phyloP scores from a whole-genome alignment of 2,329 filamentous ascomycete species.

The Diaporthe sp. region DNA sequence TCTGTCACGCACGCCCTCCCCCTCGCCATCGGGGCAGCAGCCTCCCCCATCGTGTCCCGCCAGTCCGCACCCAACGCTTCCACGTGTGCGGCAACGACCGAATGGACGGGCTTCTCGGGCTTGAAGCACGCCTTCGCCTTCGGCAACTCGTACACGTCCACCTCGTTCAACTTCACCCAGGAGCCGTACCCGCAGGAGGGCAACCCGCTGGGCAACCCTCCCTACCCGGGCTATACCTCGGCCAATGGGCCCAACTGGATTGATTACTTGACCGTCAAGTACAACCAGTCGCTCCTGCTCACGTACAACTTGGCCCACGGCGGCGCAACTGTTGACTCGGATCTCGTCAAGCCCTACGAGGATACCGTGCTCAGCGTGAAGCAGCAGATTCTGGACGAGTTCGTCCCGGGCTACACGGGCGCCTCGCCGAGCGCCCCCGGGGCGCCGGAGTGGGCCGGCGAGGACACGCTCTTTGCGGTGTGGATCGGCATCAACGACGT shows the following conservation, averaged over 20 bases:
- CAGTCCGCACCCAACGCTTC: constrained; percentile 1
- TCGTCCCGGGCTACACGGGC: constrained; percentile 49
- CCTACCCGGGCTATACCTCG: constrained; percentile 64
- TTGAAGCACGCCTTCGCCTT: constrained; percentile 59
- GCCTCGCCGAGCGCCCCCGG: constrained; percentile 53
- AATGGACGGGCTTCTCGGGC: constrained; percentile 53
- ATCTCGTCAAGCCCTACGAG: constrained; percentile 64
- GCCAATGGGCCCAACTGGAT: constrained; percentile 67
- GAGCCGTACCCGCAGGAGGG: constrained; percentile 61
- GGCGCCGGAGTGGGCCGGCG: constrained; percentile 50
- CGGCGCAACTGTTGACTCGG: constrained; percentile 66
- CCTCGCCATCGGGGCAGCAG: constrained; percentile 27
- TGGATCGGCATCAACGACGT: constrained; percentile 72
- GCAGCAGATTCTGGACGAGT: constrained; percentile 62
- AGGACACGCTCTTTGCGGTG: constrained; percentile 58
- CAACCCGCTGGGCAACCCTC: constrained; percentile 74
- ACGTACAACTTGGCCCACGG: constrained; percentile 69
- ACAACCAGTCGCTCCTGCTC: constrained; percentile 60
- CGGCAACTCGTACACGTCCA: constrained; percentile 37
- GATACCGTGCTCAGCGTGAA: constrained; percentile 62
- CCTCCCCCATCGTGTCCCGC: constrained; percentile 3
- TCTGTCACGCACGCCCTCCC: constrained; percentile 20
- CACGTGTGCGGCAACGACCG: constrained; percentile 44
- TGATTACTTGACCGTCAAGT: constrained; percentile 60
- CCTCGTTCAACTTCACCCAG: constrained; percentile 66